These are phyloP conservation scores for Aspergillus pseudoterreus DNA, from an alignment of 2,329 filamentous ascomycete genomes.

Conservation along the genomic window DNA sequence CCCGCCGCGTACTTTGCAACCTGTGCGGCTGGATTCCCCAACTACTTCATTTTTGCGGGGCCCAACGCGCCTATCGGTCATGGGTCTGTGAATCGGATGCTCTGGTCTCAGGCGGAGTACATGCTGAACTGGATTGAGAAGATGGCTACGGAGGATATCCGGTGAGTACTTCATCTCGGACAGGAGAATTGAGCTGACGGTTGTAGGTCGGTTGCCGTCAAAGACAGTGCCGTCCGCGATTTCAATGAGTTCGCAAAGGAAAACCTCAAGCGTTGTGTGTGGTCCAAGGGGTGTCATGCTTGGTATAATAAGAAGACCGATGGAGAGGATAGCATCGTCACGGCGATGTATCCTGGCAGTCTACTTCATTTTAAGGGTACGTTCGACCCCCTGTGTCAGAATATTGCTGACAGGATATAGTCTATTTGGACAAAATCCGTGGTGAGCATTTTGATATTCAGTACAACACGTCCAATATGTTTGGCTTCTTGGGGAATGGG, in stretches of 20 bases:
- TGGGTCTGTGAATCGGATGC: slow-evolving; percentile 15
- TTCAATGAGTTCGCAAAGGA: slow-evolving; percentile 21
- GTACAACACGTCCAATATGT: slow-evolving; percentile 11
- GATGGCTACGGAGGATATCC: slow-evolving; percentile 18
- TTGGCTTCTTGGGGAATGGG: slow-evolving; percentile 13
- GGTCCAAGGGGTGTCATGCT: slow-evolving; percentile 23
- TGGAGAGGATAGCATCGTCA: slow-evolving; percentile 11
- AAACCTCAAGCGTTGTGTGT: slow-evolving; percentile 21
- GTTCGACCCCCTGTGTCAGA: too few species aligned
- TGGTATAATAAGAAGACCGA: slow-evolving; percentile 22
- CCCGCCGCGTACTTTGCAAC: slow-evolving; percentile 24
- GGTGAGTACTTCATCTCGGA: not conserved
- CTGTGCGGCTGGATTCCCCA: slow-evolving; percentile 20
- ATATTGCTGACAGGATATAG: not conserved
- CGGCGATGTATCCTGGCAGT: slow-evolving; percentile 24
- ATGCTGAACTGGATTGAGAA: slow-evolving; percentile 26
- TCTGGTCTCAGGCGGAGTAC: slow-evolving; percentile 19
- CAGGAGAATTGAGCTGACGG: not conserved
- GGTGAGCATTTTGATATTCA: slow-evolving; percentile 17
- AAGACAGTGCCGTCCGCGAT: slow-evolving; percentile 14
- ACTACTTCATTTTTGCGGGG: slow-evolving; percentile 28
- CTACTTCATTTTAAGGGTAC: slow-evolving; percentile 19
- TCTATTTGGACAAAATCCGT: slow-evolving; percentile 11
- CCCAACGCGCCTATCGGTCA: slow-evolving; percentile 21
- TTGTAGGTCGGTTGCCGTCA: slow-evolving; percentile 12